Evolutionary conservation across 23 red algal genomes (phyloP).

Genomic region (Pyropia yezoensis): DNA sequence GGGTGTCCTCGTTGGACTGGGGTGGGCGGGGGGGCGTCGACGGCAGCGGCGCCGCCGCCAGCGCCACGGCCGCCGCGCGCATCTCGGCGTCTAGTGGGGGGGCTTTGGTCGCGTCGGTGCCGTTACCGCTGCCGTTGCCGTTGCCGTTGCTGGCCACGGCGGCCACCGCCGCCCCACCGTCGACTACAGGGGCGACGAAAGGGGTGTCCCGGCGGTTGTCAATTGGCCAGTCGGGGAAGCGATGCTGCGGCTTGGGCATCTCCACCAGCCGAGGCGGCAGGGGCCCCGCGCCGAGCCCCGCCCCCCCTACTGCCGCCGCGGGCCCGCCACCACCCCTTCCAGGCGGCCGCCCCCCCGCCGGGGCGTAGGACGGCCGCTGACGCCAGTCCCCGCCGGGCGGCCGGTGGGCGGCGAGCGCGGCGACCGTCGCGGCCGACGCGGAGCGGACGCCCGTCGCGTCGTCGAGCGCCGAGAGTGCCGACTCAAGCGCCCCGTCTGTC

Average conservation of each 20-base stretch:
- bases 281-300: no score
- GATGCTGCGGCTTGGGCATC: constrained; percentile 51
- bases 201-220: constrained; percentile 48
- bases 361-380: neutral
- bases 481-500: constrained; percentile 40
- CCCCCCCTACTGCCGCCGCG: no score
- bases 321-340: neutral
- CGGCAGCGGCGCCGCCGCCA: constrained; percentile 15
- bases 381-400: neutral
- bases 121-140: constrained; percentile 19
- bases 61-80: constrained; percentile 13
- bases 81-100: constrained; percentile 72
- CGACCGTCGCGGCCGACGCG: constrained; percentile 15
- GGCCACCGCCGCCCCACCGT: neutral
- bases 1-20: constrained; percentile 13
- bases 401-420: neutral
- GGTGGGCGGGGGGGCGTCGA: constrained; percentile 9
- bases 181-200: constrained; percentile 28
- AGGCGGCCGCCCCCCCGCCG: neutral
- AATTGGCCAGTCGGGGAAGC: constrained; percentile 58
- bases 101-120: neutral
- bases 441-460: constrained; percentile 22
- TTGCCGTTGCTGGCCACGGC: constrained; percentile 1
- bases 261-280: constrained; percentile 5
- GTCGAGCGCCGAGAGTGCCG: constrained; percentile 33